Percentiles rank a stretch among this genome's conserved stretches.
Evolutionary conservation across 2,329 filamentous ascomycete genomes (phyloP).

Genomic region (Achaetomium macrosporum): DNA sequence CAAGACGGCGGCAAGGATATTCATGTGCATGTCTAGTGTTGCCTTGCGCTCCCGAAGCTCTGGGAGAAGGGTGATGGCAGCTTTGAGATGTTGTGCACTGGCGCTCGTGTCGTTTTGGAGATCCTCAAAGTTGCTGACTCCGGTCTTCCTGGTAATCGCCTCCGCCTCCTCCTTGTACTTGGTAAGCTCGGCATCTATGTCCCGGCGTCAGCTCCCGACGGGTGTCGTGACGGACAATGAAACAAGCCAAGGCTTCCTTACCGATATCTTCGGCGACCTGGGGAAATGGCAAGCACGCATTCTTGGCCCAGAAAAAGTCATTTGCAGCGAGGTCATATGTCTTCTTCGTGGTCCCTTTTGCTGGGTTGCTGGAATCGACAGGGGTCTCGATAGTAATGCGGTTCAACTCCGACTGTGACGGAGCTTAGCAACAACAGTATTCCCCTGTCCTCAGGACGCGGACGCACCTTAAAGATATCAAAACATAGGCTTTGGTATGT

Average conservation of each 20-base stretch:
- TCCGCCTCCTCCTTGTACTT: conserved; percentile 94
- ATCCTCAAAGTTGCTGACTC: conserved; percentile 86
- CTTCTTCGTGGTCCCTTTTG: conserved; percentile 74
- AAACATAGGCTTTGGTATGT: conserved; percentile 78
- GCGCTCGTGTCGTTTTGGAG: conserved; percentile 82
- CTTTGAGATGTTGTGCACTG: conserved; percentile 90
- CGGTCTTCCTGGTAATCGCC: conserved; percentile 92
- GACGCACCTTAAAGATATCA: conserved; percentile 42
- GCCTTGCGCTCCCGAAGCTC: conserved; percentile 89
- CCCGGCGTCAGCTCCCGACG: conserved; percentile 32
- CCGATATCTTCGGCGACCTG: conserved; percentile 84
- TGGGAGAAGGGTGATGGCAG: conserved; percentile 86
- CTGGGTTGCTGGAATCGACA: conserved; percentile 67
- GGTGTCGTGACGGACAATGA: too few species aligned
- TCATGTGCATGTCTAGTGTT: conserved; percentile 98
- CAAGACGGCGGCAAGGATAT: conserved; percentile 73
- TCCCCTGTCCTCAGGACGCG: conserved; percentile 19
- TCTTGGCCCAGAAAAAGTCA: conserved; percentile 96
- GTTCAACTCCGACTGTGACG: conserved; percentile 67
- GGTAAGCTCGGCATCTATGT: conserved; percentile 77
- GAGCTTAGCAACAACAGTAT: conserved; percentile 56
- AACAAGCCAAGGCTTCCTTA: conserved; percentile 1
- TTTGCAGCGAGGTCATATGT: conserved; percentile 82
- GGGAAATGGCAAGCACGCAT: conserved; percentile 84
- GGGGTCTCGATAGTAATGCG: conserved; percentile 88